phyloP scores from a whole-genome alignment of 1,284 basidiomycete species.

The Rhodotorula sp. region DNA sequence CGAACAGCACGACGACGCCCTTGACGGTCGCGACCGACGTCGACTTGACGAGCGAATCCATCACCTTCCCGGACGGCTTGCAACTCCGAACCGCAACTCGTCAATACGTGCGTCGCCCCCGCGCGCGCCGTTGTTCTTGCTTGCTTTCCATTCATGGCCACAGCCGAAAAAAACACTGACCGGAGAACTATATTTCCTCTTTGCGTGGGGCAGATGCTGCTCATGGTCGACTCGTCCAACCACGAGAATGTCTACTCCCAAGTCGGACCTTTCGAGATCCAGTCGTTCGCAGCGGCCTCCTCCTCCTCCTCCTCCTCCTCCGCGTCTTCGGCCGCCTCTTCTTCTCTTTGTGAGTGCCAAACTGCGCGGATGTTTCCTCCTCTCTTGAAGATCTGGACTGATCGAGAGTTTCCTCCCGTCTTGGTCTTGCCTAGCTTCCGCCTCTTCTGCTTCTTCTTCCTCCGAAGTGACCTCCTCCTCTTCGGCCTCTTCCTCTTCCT shows the following conservation, averaged over 20 bases:
- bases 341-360: neutral
- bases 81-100: conserved; percentile 6
- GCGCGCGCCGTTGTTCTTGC: no score
- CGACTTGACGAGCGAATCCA: conserved; percentile 17
- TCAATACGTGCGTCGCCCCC: conserved; percentile 15
- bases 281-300: conserved; percentile 9
- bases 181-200: neutral
- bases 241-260: conserved; percentile 22
- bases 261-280: conserved; percentile 26
- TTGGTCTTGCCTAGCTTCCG: no score
- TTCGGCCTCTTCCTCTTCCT: neutral
- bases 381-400: no score
- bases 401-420: no score
- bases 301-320: neutral
- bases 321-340: neutral
- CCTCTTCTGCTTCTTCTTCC: conserved; percentile 2
- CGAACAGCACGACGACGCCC: no score
- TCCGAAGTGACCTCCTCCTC: conserved; percentile 4
- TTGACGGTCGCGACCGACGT: conserved; percentile 10
- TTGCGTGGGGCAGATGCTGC: conserved; percentile 14
- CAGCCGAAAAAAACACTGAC: neutral
- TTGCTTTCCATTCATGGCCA: neutral
- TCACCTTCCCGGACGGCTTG: conserved; percentile 13
- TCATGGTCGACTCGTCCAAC: conserved; percentile 30
- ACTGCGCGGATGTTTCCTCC: neutral